These are phyloP conservation scores for Nitzschia sp. DNA, from an alignment of 108 stramenopile species.

Conservation along the genomic window DNA sequence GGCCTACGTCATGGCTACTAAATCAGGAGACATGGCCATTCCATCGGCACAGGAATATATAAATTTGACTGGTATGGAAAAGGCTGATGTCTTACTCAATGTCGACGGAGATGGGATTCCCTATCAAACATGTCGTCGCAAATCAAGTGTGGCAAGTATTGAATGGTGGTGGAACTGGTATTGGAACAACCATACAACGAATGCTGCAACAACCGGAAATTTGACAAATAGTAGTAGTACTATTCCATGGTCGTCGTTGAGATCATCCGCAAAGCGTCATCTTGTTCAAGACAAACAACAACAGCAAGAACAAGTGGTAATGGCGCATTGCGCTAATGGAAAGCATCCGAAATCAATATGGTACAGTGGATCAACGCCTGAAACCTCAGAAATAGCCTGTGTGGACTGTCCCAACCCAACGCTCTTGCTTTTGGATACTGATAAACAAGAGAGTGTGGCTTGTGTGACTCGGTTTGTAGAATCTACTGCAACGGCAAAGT, in stretches of 20 bases:
- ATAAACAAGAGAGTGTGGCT: neutral
- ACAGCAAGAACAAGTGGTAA: neutral
- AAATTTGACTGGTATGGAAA: neutral
- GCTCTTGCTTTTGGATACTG: neutral
- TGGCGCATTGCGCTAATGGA: neutral
- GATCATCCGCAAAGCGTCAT: too few relatives aligned
- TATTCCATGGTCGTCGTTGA: neutral
- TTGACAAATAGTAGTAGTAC: neutral
- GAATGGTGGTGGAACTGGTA: neutral
- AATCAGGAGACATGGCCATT: constrained; percentile 60
- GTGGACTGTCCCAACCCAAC: neutral
- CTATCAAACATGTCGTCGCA: neutral
- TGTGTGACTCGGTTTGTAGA: neutral
- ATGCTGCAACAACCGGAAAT: neutral
- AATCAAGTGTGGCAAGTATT: neutral
- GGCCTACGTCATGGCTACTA: constrained; percentile 53
- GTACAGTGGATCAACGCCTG: constrained; percentile 3
- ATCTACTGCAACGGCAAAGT: neutral
- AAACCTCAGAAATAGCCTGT: constrained; percentile 1
- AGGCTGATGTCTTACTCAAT: constrained; percentile 1
- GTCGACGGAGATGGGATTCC: constrained; percentile 16
- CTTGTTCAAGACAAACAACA: too few relatives aligned
- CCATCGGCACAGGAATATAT: constrained; percentile 26
- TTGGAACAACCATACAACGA: constrained; percentile 20
- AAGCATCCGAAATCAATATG: neutral